Evolutionary conservation across 345 rosid genomes (phyloP), one percentile per base, ranked within the genome.

Genomic region (Euclidium syriacum): DNA sequence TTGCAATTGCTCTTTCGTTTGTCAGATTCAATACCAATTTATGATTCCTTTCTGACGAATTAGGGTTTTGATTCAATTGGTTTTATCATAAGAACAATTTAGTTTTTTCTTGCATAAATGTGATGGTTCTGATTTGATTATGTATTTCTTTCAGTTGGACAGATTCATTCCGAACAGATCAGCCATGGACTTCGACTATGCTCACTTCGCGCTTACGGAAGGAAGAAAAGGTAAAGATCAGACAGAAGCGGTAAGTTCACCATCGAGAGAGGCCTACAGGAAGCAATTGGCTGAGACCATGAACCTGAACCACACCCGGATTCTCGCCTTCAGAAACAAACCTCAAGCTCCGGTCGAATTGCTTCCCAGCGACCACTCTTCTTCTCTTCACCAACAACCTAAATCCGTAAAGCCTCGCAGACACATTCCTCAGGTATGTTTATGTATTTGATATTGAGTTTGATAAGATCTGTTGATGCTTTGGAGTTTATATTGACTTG

Each of bases 151-250:
- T n/a, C 80, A 83, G 91, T 58, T 81, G 73, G 96, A 88, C 58
- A 77, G 94, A 3, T 88, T 85, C 50, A 88, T 88, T 12, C 90
- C 96, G 0, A 88, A 85, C 48, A 58, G 94, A 29, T 77, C 94
- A 10, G 96, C 94, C 0, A 88, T 85, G 81, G 84, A 88, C 60
- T 70, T 80, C 25, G 94, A 85, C 24, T 88, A 76, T 41, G 90
- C 92, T 0, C 83, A 75, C 53, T 85, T 43, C 68, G 85, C 85
- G 76, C 59, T 83, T 7, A 82, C 81, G 0, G 86, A 80, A 52
- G 85, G 83, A 0, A 49, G 36, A 30, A 87, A 77, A 64, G 79
- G 58, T 6, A 78, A 84, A 16, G 86, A 81, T 63, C 73, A 78
- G 1, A 35, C 66, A 1, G 64, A 51, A 1, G 52, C 68, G 1